Conservation (phyloP, 2,329 filamentous ascomycete genomes). For the Coniella lustricola region DNA sequence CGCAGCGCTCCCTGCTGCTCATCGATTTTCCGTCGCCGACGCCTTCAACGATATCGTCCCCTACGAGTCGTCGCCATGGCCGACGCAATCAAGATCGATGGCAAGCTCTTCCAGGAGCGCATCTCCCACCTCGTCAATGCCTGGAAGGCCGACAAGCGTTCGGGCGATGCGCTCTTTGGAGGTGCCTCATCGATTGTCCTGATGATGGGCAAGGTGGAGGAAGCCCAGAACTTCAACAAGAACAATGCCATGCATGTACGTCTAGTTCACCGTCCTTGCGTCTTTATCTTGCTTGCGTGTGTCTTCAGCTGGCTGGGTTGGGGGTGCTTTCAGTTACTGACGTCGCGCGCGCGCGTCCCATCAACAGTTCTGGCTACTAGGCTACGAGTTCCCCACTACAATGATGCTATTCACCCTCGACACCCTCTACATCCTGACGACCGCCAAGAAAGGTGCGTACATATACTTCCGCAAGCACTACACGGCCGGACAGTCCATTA, state of each 20-base stretch:
- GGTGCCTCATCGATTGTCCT: conserved; percentile 82
- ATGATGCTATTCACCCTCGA: conserved; percentile 88
- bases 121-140: conserved; percentile 77
- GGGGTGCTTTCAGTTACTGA: conserved; percentile 4
- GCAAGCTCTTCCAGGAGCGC: conserved; percentile 87
- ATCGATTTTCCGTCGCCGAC: conserved; percentile 12
- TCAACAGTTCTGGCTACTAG: conserved; percentile 86
- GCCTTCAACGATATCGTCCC: conserved; percentile 8
- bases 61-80: conserved; percentile 44
- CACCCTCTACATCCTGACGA: conserved; percentile 85
- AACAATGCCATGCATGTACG: conserved; percentile 90
- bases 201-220: conserved; percentile 91
- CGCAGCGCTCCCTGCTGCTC: conserved; percentile 14
- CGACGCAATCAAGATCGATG: conserved; percentile 86
- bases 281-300: not conserved
- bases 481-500: conserved; percentile 1
- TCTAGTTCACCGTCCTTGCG: not conserved
- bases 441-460: conserved; percentile 80
- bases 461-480: not conserved
- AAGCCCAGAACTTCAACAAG: conserved; percentile 82
- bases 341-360: not conserved
- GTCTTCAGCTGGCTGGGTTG: not conserved
- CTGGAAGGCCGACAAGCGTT: conserved; percentile 95
- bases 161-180: conserved; percentile 75
- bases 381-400: conserved; percentile 96